Evolutionary conservation across 2,329 filamentous ascomycete genomes (phyloP).

Genomic region (Diaporthe destruens): DNA sequence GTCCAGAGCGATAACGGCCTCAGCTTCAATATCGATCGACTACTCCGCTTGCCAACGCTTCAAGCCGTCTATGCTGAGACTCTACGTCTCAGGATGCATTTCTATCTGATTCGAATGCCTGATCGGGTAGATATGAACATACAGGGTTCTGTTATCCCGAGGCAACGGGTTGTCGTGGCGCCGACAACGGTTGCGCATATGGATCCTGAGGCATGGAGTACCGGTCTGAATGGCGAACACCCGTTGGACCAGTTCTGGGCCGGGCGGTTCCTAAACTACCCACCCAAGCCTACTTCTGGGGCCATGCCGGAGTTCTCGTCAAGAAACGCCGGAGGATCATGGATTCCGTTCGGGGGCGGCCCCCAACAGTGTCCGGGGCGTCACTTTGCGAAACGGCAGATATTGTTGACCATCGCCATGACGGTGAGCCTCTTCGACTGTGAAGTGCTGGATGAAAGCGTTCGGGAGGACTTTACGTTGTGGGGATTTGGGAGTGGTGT

Average conservation of each 20-base stretch:
- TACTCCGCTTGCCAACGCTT: slow-evolving; percentile 46
- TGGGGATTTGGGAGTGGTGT: background rate
- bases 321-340: background rate
- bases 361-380: background rate
- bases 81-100: slow-evolving; percentile 48
- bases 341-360: background rate
- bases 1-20: background rate
- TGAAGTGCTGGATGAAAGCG: background rate
- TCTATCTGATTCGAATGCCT: slow-evolving; percentile 48
- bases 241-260: slow-evolving; percentile 47
- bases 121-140: slow-evolving; percentile 40
- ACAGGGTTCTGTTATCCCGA: slow-evolving; percentile 44
- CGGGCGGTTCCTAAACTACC: slow-evolving; percentile 45
- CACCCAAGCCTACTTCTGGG: background rate
- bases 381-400: background rate
- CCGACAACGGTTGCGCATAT: slow-evolving; percentile 49
- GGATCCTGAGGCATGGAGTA: slow-evolving; percentile 46
- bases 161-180: slow-evolving; percentile 45
- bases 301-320: background rate
- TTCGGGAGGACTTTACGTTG: background rate
- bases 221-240: slow-evolving; percentile 43
- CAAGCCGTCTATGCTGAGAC: slow-evolving; percentile 49
- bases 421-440: background rate
- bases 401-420: background rate
- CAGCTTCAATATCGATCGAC: slow-evolving; percentile 14